Base-by-base conservation (phyloP, 1,139 yeast genomes). In the Groenewaldozyma auringiensis region DNA sequence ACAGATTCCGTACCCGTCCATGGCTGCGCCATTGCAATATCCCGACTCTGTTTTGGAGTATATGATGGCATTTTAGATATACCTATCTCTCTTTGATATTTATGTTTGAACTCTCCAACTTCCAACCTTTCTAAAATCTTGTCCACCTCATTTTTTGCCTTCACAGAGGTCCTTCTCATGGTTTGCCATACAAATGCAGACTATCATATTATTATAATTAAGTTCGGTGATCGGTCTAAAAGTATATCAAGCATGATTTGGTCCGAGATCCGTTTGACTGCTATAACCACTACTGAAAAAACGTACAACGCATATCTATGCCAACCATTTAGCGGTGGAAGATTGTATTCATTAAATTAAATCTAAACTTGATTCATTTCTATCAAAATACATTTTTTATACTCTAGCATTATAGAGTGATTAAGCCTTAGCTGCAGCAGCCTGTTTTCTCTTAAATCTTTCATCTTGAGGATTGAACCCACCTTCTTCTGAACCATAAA, bases 401-500 rank as follows among this genome's bases (percentile, higher is more conserved):
- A n/a, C n/a, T n/a, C n/a, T n/a, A n/a, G n/a, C n/a, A n/a, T n/a
- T n/a, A n/a, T n/a, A n/a, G n/a, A n/a, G n/a, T n/a, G n/a, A n/a
- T n/a, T n/a, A n/a, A n/a, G n/a, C n/a, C n/a, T n/a, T n/a, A n/a
- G n/a, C n/a, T n/a, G n/a, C n/a, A n/a, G n/a, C n/a, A n/a, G n/a
- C n/a, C n/a, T 45, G 29, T 25, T 25, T 45, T 17, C 47, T 21
- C n/a, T 31, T 22, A 27, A 60, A 64, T 13, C 67, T 50, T 3
- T 60, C 58, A 64, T 88, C 96, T 3, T 74, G 84, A 1, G 97
- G 97, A 55, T 82, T 86, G 68, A 88, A 88, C 0, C 97, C 97
- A 9, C 89, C 95, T 55, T 79, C 78, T 9, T 75, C 75, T 21
- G 92, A 78, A 1, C 95, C 96, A 77, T 87, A 88, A 46, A 81